These are phyloP conservation scores for Backusella liffmaniae DNA, from an alignment of 192 early-diverging fungal genomes.

Conservation along the genomic window DNA sequence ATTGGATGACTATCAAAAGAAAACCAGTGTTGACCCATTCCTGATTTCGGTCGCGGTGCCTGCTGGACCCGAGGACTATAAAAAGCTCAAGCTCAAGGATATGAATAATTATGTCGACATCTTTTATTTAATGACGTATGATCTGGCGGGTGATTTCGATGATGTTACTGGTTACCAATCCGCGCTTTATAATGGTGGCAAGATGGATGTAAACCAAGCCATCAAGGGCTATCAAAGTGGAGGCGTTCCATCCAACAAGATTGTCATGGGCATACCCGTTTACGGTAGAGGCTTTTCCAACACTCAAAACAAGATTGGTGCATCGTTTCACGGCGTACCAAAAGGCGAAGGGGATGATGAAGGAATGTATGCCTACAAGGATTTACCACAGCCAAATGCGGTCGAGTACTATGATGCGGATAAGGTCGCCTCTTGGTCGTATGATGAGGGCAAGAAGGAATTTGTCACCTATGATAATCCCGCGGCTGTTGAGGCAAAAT, in stretches of 20 bases:
- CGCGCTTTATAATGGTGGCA: conserved; percentile 67
- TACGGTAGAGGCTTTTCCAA: conserved; percentile 91
- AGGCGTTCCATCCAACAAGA: conserved; percentile 78
- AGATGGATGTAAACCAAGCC: conserved; percentile 61
- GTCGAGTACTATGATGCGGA: conserved; percentile 73
- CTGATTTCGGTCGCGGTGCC: conserved; percentile 68
- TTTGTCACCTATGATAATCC: conserved; percentile 83
- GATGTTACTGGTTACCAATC: conserved; percentile 80
- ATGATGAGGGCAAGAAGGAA: conserved; percentile 61
- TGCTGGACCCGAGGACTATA: conserved; percentile 57
- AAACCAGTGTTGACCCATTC: conserved; percentile 40
- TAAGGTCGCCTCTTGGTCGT: conserved; percentile 76
- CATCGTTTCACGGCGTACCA: conserved; percentile 65
- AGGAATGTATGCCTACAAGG: conserved; percentile 88
- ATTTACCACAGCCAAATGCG: conserved; percentile 64
- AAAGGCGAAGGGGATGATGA: conserved; percentile 88
- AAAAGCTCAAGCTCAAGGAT: conserved; percentile 54
- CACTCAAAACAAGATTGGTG: conserved; percentile 63
- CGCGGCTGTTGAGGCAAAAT: conserved; percentile 61
- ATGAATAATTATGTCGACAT: conserved; percentile 66
- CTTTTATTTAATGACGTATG: conserved; percentile 94
- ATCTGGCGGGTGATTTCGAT: conserved; percentile 68
- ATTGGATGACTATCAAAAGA: conserved; percentile 54
- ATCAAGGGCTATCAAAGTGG: conserved; percentile 65
- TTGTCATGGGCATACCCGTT: conserved; percentile 88